Evolutionary conservation across 306 rosid species (phyloP), one percentile per base, ranked within the genome.

Genomic region (Prunus mume): DNA sequence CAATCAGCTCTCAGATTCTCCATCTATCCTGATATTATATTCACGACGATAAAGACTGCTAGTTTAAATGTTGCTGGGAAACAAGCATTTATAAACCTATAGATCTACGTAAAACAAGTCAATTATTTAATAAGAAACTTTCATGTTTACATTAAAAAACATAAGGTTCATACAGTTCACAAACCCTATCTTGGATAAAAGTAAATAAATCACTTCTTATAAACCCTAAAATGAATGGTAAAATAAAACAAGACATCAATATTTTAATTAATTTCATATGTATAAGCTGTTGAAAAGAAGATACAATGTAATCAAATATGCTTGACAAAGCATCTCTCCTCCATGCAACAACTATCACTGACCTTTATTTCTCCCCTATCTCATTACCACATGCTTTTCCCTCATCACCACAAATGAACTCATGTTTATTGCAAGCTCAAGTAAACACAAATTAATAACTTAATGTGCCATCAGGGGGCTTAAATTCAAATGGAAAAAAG

Each of bases 391-490:
- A 45, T 3, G 58, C 6, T 19, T 68, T 24, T 68, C 22, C 65
- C 19, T 24, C 65, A 60, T 4, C 22, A 25, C 25, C 56, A 47
- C 57, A 63, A 27, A 63, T 63, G 38, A 63, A 28, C 15, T 25
- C 13, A 13, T 63, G 68, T 30, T 41, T 15, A 62, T 27, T 61
- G 67, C 14, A 72, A 41, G 65, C 66, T 56, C 57, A 68, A 72
- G 76, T 9, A 38, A 38, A 72, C 20, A 2, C 27, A 34, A 55
- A 61, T 27, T 41, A 60, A 14, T 24, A 22, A 58, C 51, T 12
- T 45, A 43, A 41, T 15, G 3, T 9, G 22, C 41, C 22, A 46
- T 38, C 2, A 24, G n/a, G 25, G 25, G 30, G 12, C 9, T 28
- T 12, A 43, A 22, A n/a, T 15, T 57, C 67, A 18, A 65, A 25